Evolutionary conservation across 2,329 filamentous ascomycete species (phyloP).

Genomic region (Trichoderma lentiforme): DNA sequence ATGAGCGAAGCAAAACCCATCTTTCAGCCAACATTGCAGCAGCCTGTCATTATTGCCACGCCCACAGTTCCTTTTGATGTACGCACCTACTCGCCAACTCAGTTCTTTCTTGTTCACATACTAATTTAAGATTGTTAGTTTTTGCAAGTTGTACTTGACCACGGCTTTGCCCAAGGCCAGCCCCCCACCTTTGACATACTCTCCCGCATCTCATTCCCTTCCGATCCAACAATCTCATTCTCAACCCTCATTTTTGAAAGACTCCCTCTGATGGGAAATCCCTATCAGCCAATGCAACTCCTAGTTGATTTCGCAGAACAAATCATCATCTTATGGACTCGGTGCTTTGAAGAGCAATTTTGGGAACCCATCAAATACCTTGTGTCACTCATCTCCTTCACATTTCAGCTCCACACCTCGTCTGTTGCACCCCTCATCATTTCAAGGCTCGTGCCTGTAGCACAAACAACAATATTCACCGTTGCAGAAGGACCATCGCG

Average conservation of each 20-base stretch:
- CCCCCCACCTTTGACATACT: conserved; percentile 66
- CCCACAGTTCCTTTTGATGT: conserved; percentile 44
- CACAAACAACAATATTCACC: conserved; percentile 58
- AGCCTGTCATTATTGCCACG: conserved; percentile 24
- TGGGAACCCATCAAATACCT: conserved; percentile 64
- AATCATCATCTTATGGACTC: conserved; percentile 65
- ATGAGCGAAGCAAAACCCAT: conserved; percentile 32
- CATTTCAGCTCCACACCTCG: conserved; percentile 59
- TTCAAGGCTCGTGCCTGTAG: conserved; percentile 52
- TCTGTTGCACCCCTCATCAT: conserved; percentile 58
- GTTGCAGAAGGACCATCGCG: conserved; percentile 57
- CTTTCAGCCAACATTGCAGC: conserved; percentile 19
- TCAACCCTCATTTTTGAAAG: conserved; percentile 66
- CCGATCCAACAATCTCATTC: conserved; percentile 57
- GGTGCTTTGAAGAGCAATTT: conserved; percentile 61
- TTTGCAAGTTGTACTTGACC: conserved; percentile 62
- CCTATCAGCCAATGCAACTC: conserved; percentile 49
- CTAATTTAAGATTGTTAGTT: conserved; percentile 41
- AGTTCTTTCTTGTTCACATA: neutral
- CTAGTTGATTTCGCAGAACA: conserved; percentile 62
- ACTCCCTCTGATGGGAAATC: conserved; percentile 55
- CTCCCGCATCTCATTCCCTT: conserved; percentile 62
- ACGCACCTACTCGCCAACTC: conserved; percentile 22
- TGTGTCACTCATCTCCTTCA: conserved; percentile 60
- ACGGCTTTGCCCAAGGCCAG: conserved; percentile 52